phyloP scores from a whole-genome alignment of 2,329 filamentous ascomycete genomes.

The Cadophora sp. region DNA sequence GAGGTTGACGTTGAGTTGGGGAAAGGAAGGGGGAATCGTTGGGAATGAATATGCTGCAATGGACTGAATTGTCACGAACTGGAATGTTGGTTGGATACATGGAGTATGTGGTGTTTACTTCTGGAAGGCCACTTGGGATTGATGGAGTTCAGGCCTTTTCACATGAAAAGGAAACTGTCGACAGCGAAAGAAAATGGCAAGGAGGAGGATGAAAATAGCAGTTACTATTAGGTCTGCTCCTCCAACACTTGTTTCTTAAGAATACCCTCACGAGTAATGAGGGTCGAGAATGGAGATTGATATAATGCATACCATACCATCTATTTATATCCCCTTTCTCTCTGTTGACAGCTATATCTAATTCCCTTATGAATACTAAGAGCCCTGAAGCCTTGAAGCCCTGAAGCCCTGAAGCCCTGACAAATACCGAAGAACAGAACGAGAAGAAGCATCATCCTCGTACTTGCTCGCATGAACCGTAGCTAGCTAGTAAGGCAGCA shows the following conservation, averaged over 20 bases:
- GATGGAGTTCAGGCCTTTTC: neutral
- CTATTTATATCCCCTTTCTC: neutral
- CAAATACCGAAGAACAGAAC: neutral
- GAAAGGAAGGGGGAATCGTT: neutral
- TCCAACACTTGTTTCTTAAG: neutral
- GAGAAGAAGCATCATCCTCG: constrained; percentile 14
- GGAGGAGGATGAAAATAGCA: too few relatives aligned
- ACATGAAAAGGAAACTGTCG: neutral
- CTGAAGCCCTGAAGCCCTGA: neutral
- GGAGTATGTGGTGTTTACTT: neutral
- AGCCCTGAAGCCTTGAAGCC: neutral
- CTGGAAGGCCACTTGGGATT: neutral
- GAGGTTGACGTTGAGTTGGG: too few relatives aligned
- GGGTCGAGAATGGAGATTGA: neutral
- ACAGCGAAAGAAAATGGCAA: too few relatives aligned
- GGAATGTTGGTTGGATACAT: neutral
- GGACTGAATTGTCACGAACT: neutral
- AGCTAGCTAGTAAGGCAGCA: neutral
- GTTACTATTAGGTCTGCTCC: neutral
- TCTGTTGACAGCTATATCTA: neutral
- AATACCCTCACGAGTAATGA: neutral
- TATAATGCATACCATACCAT: neutral
- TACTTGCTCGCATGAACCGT: neutral
- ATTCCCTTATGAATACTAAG: neutral
- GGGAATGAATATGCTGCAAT: neutral